phyloP scores from a whole-genome alignment of 2,329 filamentous ascomycete species.

The Cryoendolithus antarcticus region DNA sequence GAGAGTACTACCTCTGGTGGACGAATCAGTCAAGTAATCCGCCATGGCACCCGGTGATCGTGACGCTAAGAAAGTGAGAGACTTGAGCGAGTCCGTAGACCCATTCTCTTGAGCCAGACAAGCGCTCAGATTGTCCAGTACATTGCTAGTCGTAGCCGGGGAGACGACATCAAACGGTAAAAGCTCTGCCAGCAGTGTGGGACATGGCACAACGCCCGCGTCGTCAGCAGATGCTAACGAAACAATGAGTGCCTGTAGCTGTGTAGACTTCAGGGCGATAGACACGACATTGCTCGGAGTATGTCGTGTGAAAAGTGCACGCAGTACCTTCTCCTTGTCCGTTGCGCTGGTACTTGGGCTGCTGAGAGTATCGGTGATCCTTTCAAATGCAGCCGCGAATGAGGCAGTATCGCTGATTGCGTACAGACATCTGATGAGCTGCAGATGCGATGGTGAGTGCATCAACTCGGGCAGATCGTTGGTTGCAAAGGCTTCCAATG shows the following conservation, averaged over 20 bases:
- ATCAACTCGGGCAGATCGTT: constrained; percentile 48
- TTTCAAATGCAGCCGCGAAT: constrained; percentile 20
- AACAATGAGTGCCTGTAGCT: constrained; percentile 2
- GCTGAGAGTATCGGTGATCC: constrained; percentile 9
- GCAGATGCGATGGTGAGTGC: constrained; percentile 53
- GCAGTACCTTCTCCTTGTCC: constrained; percentile 10
- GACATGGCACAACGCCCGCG: constrained; percentile 1
- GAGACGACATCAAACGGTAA: constrained; percentile 1
- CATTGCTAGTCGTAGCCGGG: neutral
- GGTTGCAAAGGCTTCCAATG: constrained; percentile 36
- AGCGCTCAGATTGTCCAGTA: constrained; percentile 1
- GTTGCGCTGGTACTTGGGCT: constrained; percentile 4
- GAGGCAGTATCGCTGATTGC: constrained; percentile 25
- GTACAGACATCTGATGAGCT: constrained; percentile 55
- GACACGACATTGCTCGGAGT: constrained; percentile 20
- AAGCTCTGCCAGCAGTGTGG: constrained; percentile 3
- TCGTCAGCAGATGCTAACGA: neutral
- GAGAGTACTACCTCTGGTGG: neutral
- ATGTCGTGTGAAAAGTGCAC: constrained; percentile 20
- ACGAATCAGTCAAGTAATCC: neutral
- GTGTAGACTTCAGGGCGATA: constrained; percentile 12
- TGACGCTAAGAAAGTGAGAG: constrained; percentile 2
- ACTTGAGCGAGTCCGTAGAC: neutral
- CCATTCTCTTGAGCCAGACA: constrained; percentile 1
- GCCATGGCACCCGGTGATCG: constrained; percentile 2